Base-by-base conservation (phyloP, 352 stramenopile genomes). In the Hyaloperonospora brassicae region DNA sequence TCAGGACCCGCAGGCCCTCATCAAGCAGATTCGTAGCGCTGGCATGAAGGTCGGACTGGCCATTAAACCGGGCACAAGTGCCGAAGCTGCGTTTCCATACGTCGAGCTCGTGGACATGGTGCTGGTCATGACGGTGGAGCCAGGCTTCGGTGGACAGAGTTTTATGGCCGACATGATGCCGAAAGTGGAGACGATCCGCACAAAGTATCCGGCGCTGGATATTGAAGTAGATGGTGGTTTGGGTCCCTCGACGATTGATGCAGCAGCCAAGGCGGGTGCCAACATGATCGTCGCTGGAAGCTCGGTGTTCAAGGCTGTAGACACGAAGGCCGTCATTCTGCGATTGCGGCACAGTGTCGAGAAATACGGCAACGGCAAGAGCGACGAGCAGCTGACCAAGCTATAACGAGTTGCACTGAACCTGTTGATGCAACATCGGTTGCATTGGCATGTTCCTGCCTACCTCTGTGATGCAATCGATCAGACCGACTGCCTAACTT, bases 111-210 rank as follows among this genome's bases (percentile, higher is more conserved):
- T 97, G 25, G 96, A 98, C 63, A 89, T 98, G 76, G 92, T 98
- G 56, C 75, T 99, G 27, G 77, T 99, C 25, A 99, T 99, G 96
- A 98, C 95, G 4, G 96, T 99, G 24, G 93, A 98, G 74, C 96
- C 96, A 22, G 96, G 96, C 47, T 98, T 98, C 59, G 90, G 92
- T 30, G 96, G 96, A 25, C 96, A 99, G 75, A 87, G 70, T 31
- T 99, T 99, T 66, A 98, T 98, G 91, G 61, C 55, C 25, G 76
- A 93, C 62, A 97, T 97, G 87, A 98, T 98, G 87, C 66, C 72
- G 31, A 98, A 98, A 70, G 84, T 98, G 13, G 71, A 82, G 46
- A 73, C 70, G 21, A 64, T 98, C 31, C 79, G 96, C 41, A 73
- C 82, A 35, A 83, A 86, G 54, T 98, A 89, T 72, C 94, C 95